Conservation (phyloP, 257 asterid genomes). For the Vinca minor region DNA sequence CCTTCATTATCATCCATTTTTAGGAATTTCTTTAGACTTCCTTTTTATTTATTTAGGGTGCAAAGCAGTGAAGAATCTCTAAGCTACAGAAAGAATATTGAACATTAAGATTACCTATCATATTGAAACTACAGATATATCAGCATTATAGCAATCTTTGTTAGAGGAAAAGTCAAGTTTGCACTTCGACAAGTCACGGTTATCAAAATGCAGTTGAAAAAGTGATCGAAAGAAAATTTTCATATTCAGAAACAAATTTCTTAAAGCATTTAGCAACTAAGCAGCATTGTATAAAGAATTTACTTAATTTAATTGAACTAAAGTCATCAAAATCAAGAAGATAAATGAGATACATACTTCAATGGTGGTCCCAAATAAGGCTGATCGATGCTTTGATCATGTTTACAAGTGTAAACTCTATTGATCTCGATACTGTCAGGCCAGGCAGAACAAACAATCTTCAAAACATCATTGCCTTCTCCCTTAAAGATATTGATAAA, state of each 20-base stretch:
- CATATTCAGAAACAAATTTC: neutral
- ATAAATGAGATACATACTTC: conserved; percentile 41
- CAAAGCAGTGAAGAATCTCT: conserved; percentile 3
- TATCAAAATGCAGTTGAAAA: neutral
- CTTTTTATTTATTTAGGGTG: neutral
- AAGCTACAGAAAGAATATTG: neutral
- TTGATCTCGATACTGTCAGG: conserved; percentile 59
- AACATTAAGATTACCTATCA: neutral
- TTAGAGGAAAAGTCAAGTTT: neutral
- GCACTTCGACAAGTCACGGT: too few relatives aligned
- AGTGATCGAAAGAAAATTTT: neutral
- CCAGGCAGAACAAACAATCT: conserved; percentile 87
- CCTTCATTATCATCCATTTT: neutral
- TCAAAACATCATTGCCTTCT: conserved; percentile 42
- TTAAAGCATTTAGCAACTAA: conserved; percentile 3
- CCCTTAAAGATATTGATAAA: conserved; percentile 54
- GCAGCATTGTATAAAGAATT: neutral
- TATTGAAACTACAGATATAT: neutral
- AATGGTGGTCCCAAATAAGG: conserved; percentile 65
- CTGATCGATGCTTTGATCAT: conserved; percentile 17
- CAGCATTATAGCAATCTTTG: neutral
- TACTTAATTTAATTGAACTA: neutral
- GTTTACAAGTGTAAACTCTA: conserved; percentile 45
- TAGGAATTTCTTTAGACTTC: neutral
- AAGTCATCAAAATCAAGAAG: neutral